Base-by-base conservation (phyloP, 2,329 filamentous ascomycete genomes). In the Ploettnerulaceae sp. region DNA sequence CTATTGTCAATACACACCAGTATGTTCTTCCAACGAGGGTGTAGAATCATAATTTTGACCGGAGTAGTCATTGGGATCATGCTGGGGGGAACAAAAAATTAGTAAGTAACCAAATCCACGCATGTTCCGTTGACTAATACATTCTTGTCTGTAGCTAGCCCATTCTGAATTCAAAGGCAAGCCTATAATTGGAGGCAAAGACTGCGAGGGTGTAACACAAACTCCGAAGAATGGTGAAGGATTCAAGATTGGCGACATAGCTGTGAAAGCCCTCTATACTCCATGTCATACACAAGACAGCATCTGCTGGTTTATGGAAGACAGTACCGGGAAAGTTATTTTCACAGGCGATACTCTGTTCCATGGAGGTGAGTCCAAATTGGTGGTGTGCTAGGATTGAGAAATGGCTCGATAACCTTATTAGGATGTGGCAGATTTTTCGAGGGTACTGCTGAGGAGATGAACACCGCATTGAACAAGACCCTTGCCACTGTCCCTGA, bases 221-320 rank as follows among this genome's bases (percentile, higher is more conserved):
- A 94, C 85, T 0, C 91, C 91, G 0, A 68, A 70, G 2, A 79
- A 97, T 64, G 81, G 82, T 29, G 80, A 88, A 55, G 79, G 74
- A 3, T 95, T 96, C 73, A 84, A 79, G 53, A 80, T 98, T 52
- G 93, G 93, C 46, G 76, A 77, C 57, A 93, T 98, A 66, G 76
- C 77, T 11, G 84, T 96, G 47, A 91, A 79, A 64, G 86, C 87
- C 18, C 72, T 97, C n/a, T 86, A 97, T 69, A 98, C 93, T 9
- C 93, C 93, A 1, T 98, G 93, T 67, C 93, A 98, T 66, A 98
- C 93, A 1, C 90, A 96, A 70, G 93, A 98, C 70, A 96, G 90
- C 67, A 95, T 98, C 64, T 98, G 93, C 74, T 98, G 83, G 72
- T 88, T 82, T 58, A 82, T 93, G 72, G 80, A 95, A 67, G 91